Percentiles rank a stretch among this genome's conserved stretches.
Evolutionary conservation across 768 basidiomycete species (phyloP).

Genomic region (Suillus bovinus): DNA sequence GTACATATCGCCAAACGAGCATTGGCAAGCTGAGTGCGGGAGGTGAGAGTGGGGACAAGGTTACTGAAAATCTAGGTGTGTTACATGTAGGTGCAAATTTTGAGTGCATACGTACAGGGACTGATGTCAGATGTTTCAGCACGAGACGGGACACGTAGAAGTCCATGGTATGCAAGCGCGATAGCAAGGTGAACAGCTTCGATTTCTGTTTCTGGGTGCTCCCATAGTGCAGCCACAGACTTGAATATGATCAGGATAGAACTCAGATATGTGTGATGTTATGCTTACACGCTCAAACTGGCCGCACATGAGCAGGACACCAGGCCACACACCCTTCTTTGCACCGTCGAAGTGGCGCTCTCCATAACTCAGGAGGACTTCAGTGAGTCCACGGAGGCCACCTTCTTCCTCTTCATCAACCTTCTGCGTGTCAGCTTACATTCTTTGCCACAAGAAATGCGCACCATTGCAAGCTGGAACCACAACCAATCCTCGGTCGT

Average conservation of each 20-base stretch:
- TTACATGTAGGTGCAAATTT: background rate
- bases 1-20: constrained; percentile 89
- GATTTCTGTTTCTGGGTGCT: constrained; percentile 81
- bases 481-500: constrained; percentile 99
- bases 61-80: constrained; percentile 46
- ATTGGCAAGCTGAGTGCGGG: constrained; percentile 82
- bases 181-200: constrained; percentile 95
- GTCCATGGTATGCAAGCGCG: constrained; percentile 89
- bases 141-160: constrained; percentile 79
- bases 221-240: constrained; percentile 91
- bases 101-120: constrained; percentile 54
- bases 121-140: constrained; percentile 85
- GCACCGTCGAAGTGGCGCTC: constrained; percentile 78
- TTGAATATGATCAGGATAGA: constrained; percentile 29
- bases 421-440: constrained; percentile 32
- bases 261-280: background rate
- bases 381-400: constrained; percentile 70
- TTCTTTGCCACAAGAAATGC: constrained; percentile 14
- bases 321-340: constrained; percentile 73
- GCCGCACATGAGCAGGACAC: constrained; percentile 85
- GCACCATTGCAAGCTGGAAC: constrained; percentile 89
- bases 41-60: constrained; percentile 62
- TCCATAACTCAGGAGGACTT: constrained; percentile 76
- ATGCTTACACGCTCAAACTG: constrained; percentile 85
- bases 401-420: constrained; percentile 83